Base-by-base conservation (phyloP, 2,329 filamentous ascomycete genomes). In the Neofusicoccum cordaticola region DNA sequence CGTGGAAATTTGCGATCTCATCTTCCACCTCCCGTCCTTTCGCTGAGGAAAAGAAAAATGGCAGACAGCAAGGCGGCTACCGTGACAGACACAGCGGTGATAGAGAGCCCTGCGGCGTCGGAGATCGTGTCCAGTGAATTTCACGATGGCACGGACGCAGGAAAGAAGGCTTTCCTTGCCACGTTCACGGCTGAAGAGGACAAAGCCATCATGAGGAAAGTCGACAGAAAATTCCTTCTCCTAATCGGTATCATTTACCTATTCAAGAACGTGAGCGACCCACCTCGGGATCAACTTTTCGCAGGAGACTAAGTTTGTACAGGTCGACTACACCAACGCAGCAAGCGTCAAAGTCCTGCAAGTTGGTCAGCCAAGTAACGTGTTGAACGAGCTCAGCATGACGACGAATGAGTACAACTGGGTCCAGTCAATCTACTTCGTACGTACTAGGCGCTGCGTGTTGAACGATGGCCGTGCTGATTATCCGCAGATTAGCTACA, bases 301-400 rank as follows among this genome's bases (percentile, higher is more conserved):
- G 22, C 4, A 27, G 5, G 15, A 15, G 15, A 45, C 63, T 65
- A 17, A 63, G 22, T 2, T 19, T 4, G 15, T 3, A 7, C n/a
- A 72, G 70, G 66, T 72, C n/a, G 70, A 72, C 52, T 67, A 70
- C 31, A 66, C 69, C 47, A 72, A 71, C 42, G 69, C 69, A 7
- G 68, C 70, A 6, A 69, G 68, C 27, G 65, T 70, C 9, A 69
- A 67, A 53, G 69, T 72, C 2, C 52, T 72, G 4, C 69, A 72
- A 12, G 66, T 71, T 22, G 70, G 70, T 19, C 56, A 68, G 37
- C 34, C 63, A 2, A 45, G 53, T 4, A 67, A 69, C 1, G 68
- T 71, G 3, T 58, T 71, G 65, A 67, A 67, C 7, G 69, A 72
- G 39, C 62, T 71, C 2, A 63, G 69, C 2, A 71, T 72, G 68